A percentile compares a stretch with the other conserved stretches of the same genome.
Evolutionary conservation across 2,329 filamentous ascomycete genomes (phyloP).

Genomic region (Aspergillus intermedius): DNA sequence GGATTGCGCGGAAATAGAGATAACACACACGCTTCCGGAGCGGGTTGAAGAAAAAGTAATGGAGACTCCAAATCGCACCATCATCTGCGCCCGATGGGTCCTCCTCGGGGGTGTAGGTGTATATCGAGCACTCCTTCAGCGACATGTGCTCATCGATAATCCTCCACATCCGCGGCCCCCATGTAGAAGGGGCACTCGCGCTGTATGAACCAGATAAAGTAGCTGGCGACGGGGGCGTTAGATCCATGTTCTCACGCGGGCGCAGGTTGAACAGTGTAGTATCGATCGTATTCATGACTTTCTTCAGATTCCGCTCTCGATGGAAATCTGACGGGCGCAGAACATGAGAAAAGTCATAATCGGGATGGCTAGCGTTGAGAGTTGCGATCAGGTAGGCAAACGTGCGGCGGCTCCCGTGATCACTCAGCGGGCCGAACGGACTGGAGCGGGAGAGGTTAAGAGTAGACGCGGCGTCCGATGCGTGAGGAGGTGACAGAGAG

Average conservation of each 20-base stretch:
- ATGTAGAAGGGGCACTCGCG: conserved; percentile 54
- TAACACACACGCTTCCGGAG: conserved; percentile 87
- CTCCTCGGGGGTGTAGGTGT: conserved; percentile 81
- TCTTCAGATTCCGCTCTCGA: conserved; percentile 69
- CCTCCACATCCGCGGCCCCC: conserved; percentile 88
- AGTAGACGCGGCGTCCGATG: conserved; percentile 57
- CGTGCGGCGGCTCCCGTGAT: conserved; percentile 79
- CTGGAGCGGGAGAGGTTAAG: conserved; percentile 78
- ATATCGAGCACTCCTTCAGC: conserved; percentile 79
- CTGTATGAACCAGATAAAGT: conserved; percentile 43
- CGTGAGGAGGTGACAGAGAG: conserved; percentile 77
- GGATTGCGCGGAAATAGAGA: conserved; percentile 80
- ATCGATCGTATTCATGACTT: conserved; percentile 81
- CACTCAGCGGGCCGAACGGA: conserved; percentile 83
- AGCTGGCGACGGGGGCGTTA: conserved; percentile 36
- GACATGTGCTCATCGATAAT: conserved; percentile 92
- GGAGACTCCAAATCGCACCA: conserved; percentile 86
- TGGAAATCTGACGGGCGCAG: conserved; percentile 85
- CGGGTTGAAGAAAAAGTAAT: conserved; percentile 98
- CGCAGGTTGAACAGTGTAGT: conserved; percentile 81
- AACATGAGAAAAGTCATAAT: conserved; percentile 95
- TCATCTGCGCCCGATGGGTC: conserved; percentile 92
- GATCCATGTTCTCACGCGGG: conserved; percentile 47
- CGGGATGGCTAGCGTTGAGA: conserved; percentile 86
- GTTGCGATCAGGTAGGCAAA: conserved; percentile 97